Conservation (phyloP, 2,329 filamentous ascomycete species). For the Penicillium sclerotiorum region DNA sequence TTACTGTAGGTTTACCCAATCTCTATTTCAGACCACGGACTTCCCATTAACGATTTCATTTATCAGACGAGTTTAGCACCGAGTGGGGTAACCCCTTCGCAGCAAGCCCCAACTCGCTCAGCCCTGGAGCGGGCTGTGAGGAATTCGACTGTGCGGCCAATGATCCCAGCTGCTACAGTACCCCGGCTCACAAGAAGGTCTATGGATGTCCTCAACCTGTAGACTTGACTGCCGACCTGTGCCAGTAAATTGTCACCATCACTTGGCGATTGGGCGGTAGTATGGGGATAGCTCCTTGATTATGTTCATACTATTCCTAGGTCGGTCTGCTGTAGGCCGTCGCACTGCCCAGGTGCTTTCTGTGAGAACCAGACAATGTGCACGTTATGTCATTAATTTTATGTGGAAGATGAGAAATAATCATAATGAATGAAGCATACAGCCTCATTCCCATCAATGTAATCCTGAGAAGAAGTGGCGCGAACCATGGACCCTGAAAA, state of each 20-base stretch:
- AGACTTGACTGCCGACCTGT: conserved; percentile 23
- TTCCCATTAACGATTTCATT: conserved; percentile 10
- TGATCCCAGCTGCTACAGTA: conserved; percentile 28
- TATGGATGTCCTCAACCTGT: conserved; percentile 29
- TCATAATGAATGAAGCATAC: background rate
- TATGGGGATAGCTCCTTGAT: background rate
- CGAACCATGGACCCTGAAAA: background rate
- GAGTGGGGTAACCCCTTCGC: conserved; percentile 31
- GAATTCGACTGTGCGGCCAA: conserved; percentile 28
- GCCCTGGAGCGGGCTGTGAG: conserved; percentile 27
- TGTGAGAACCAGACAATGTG: no score
- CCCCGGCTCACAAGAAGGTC: conserved; percentile 28
- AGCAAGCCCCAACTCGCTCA: conserved; percentile 25
- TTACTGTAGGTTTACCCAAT: conserved; percentile 24
- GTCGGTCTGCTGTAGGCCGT: no score
- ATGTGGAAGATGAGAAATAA: background rate
- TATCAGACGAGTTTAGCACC: conserved; percentile 27
- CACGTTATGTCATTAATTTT: no score
- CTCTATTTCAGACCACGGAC: conserved; percentile 3
- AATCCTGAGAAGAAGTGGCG: background rate
- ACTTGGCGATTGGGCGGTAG: background rate
- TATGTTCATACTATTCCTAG: no score
- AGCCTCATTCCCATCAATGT: background rate
- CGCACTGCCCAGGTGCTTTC: no score
- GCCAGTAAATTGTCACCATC: conserved; percentile 14